These are phyloP conservation scores for Aethionema arabicum DNA, from an alignment of 345 rosid genomes.

Conservation along the genomic window DNA sequence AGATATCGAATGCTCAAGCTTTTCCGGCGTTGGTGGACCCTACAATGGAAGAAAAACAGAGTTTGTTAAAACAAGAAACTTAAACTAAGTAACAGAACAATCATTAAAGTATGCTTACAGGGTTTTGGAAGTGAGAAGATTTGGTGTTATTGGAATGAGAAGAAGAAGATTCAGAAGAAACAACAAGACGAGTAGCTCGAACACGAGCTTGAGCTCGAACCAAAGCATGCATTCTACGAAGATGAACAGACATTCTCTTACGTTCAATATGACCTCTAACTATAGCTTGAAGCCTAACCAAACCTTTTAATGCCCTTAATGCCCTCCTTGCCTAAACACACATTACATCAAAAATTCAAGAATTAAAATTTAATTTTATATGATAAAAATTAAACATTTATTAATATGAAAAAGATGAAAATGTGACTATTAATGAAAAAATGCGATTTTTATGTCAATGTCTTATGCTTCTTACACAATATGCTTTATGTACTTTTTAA, in stretches of 20 bases:
- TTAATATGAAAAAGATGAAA: background rate
- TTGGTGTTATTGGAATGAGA: constrained; percentile 67
- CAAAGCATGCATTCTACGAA: constrained; percentile 71
- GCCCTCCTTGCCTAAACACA: constrained; percentile 75
- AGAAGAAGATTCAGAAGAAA: constrained; percentile 43
- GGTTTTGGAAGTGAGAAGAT: constrained; percentile 63
- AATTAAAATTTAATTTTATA: background rate
- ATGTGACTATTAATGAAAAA: constrained; percentile 29
- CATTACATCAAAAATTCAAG: background rate
- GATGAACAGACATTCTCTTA: constrained; percentile 56
- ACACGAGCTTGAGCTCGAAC: constrained; percentile 77
- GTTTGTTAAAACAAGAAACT: constrained; percentile 3
- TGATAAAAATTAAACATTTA: background rate
- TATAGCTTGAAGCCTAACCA: constrained; percentile 93
- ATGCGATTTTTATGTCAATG: constrained; percentile 26
- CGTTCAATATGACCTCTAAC: constrained; percentile 93
- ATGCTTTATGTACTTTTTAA: background rate
- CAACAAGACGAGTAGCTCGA: constrained; percentile 52
- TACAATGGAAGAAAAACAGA: constrained; percentile 29
- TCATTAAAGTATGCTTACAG: constrained; percentile 40
- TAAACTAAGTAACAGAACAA: background rate
- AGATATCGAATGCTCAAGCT: constrained; percentile 55
- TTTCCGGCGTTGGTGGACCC: constrained; percentile 92
- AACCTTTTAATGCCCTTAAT: constrained; percentile 81
- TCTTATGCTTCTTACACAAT: constrained; percentile 20